phyloP scores from a whole-genome alignment of 495 filamentous ascomycete species.

The Chaetomidium leptoderma region DNA sequence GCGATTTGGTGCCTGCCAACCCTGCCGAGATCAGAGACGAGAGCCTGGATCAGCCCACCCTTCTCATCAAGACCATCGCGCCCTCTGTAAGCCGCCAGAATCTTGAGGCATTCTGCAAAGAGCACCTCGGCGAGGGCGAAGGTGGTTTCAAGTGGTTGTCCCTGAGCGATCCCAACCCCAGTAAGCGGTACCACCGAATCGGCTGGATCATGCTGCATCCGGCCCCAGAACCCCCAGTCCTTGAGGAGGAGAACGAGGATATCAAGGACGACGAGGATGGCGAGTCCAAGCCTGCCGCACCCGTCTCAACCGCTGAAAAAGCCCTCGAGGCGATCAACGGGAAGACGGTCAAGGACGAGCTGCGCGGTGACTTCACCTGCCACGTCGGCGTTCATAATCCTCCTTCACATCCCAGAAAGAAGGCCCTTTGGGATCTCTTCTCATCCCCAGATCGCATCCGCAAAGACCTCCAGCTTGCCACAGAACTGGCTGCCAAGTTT shows the following conservation, averaged over 20 bases:
- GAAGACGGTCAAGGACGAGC: slow-evolving; percentile 90
- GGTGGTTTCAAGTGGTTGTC: slow-evolving; percentile 90
- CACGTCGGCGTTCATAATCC: slow-evolving; percentile 95
- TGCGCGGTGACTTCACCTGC: slow-evolving; percentile 90
- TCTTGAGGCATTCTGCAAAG: slow-evolving; percentile 85
- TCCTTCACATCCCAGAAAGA: slow-evolving; percentile 80
- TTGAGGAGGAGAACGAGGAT: slow-evolving; percentile 63
- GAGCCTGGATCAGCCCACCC: slow-evolving; percentile 73
- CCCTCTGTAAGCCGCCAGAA: slow-evolving; percentile 93
- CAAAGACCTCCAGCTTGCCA: slow-evolving; percentile 75
- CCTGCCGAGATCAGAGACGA: slow-evolving; percentile 82
- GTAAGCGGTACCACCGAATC: slow-evolving; percentile 95
- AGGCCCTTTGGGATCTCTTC: slow-evolving; percentile 95
- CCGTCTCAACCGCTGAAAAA: slow-evolving; percentile 63
- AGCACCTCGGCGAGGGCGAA: slow-evolving; percentile 79
- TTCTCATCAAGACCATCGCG: slow-evolving; percentile 97
- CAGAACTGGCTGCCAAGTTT: slow-evolving; percentile 68
- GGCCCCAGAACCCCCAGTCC: slow-evolving; percentile 55
- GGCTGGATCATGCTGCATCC: slow-evolving; percentile 96
- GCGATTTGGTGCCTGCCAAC: slow-evolving; percentile 75
- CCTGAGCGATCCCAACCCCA: slow-evolving; percentile 91
- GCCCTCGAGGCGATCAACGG: slow-evolving; percentile 91
- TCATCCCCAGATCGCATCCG: slow-evolving; percentile 84
- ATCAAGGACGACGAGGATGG: slow-evolving; percentile 54
- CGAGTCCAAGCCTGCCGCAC: slow-evolving; percentile 35